Evolutionary conservation across 2,329 filamentous ascomycete genomes (phyloP).

Genomic region (Ceratocystis diversiconidia): DNA sequence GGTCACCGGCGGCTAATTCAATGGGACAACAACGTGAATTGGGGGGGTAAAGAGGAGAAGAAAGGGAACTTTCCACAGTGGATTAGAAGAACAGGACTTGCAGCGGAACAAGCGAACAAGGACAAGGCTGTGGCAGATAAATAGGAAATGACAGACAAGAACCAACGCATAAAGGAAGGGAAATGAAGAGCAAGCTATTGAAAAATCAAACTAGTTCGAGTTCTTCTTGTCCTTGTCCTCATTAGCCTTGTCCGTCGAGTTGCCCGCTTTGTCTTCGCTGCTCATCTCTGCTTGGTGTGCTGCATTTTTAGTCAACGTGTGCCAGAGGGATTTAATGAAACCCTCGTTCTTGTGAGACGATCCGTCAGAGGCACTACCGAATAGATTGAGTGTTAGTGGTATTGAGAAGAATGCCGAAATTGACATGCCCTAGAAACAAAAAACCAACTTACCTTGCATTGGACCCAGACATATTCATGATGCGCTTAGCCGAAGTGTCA

Average conservation of each 20-base stretch:
- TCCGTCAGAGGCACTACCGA: constrained; percentile 3
- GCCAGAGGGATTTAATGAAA: constrained; percentile 87
- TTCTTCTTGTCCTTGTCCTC: constrained; percentile 21
- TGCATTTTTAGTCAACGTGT: constrained; percentile 70
- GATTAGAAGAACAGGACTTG: too few relatives aligned
- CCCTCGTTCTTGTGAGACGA: constrained; percentile 62
- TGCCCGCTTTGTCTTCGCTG: constrained; percentile 21
- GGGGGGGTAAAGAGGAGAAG: background rate
- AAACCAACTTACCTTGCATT: constrained; percentile 30
- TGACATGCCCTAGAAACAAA: background rate
- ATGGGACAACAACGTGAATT: background rate
- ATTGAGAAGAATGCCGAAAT: background rate
- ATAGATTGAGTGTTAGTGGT: background rate
- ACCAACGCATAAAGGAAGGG: background rate
- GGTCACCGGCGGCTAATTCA: constrained; percentile 15
- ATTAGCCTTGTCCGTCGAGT: constrained; percentile 17
- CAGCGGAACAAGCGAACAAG: too few relatives aligned
- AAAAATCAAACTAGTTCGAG: background rate
- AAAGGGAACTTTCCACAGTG: too few relatives aligned
- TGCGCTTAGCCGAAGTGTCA: constrained; percentile 77
- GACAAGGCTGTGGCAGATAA: background rate
- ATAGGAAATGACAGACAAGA: background rate
- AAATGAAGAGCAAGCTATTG: too few relatives aligned
- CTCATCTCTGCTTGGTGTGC: constrained; percentile 33
- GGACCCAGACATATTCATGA: constrained; percentile 59